These are phyloP conservation scores for Kondoa malvinella DNA, from an alignment of 768 basidiomycete species.

Conservation along the genomic window DNA sequence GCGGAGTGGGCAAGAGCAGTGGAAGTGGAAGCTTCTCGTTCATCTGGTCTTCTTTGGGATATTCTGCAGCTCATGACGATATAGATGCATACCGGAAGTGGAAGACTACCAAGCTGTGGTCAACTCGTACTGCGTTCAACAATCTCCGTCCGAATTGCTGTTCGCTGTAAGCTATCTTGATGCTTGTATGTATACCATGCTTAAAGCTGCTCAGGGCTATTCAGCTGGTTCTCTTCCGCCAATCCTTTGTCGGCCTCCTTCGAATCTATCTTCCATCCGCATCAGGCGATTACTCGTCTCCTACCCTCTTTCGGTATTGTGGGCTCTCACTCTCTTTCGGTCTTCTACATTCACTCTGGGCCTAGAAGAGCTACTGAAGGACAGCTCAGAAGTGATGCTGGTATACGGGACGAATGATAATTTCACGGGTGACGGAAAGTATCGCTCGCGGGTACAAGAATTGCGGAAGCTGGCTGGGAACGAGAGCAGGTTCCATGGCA, in stretches of 20 bases:
- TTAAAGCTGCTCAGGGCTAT: slow-evolving; percentile 20
- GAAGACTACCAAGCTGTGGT: slow-evolving; percentile 19
- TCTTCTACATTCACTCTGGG: background rate
- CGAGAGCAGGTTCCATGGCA: background rate
- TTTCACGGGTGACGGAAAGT: slow-evolving; percentile 15
- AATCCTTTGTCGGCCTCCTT: slow-evolving; percentile 9
- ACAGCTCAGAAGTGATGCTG: slow-evolving; percentile 5
- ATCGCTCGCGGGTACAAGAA: slow-evolving; percentile 9
- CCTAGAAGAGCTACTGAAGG: background rate
- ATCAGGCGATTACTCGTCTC: slow-evolving; percentile 22
- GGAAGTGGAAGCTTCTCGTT: slow-evolving; percentile 15
- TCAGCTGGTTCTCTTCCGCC: slow-evolving; percentile 23
- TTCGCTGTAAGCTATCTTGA: background rate
- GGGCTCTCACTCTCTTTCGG: slow-evolving; percentile 21
- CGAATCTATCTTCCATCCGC: background rate
- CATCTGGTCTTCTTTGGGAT: background rate
- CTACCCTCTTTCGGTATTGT: slow-evolving; percentile 26
- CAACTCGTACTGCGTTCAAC: slow-evolving; percentile 12
- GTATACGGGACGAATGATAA: slow-evolving; percentile 21
- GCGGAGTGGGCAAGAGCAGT: slow-evolving; percentile 13
- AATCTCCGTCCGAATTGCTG: background rate
- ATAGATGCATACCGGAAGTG: slow-evolving; percentile 15
- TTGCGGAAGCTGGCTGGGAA: background rate
- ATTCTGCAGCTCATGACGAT: background rate
- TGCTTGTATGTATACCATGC: slow-evolving; percentile 8